Evolutionary conservation across 2,329 filamentous ascomycete genomes (phyloP).

Genomic region (Lomentospora prolificans): DNA sequence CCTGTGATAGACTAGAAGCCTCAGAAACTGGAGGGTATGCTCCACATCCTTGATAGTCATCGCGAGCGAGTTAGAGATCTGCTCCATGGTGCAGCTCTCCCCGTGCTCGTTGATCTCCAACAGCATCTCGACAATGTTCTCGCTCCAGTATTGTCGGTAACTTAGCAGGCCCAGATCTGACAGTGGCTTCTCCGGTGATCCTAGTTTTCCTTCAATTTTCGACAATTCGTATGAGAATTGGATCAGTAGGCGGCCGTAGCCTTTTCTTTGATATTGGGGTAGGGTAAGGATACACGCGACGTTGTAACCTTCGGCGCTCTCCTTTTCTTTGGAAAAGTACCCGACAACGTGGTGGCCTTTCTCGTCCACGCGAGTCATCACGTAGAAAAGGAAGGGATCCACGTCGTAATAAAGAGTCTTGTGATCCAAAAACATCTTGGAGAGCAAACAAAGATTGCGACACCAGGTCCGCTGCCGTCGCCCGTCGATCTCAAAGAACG

Average conservation of each 20-base stretch:
- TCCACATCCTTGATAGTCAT: slow-evolving; percentile 99
- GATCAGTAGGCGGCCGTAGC: slow-evolving; percentile 86
- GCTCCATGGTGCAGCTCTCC: slow-evolving; percentile 73
- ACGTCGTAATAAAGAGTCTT: slow-evolving; percentile 99
- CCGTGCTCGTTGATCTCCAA: slow-evolving; percentile 59
- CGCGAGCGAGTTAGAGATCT: slow-evolving; percentile 65
- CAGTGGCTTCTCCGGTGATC: slow-evolving; percentile 91
- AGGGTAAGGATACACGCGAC: slow-evolving; percentile 95
- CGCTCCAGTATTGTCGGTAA: slow-evolving; percentile 96
- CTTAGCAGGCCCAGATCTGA: slow-evolving; percentile 87
- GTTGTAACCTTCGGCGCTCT: slow-evolving; percentile 94
- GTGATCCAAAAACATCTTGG: slow-evolving; percentile 94
- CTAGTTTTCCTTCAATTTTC: slow-evolving; percentile 88
- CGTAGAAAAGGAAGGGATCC: slow-evolving; percentile 98
- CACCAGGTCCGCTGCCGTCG: slow-evolving; percentile 92
- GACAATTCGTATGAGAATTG: slow-evolving; percentile 96
- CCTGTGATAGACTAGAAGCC: slow-evolving; percentile 93
- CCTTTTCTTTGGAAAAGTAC: slow-evolving; percentile 99
- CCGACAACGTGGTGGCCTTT: slow-evolving; percentile 92
- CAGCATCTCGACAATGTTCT: slow-evolving; percentile 84
- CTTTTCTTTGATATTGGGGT: slow-evolving; percentile 91
- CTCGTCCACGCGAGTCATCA: slow-evolving; percentile 85
- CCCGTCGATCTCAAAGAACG: slow-evolving; percentile 96
- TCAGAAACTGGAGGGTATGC: slow-evolving; percentile 85
- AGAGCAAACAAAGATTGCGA: slow-evolving; percentile 86